These are phyloP conservation scores for Pholiota adiposa DNA, from an alignment of 1,284 basidiomycete genomes.

Conservation along the genomic window DNA sequence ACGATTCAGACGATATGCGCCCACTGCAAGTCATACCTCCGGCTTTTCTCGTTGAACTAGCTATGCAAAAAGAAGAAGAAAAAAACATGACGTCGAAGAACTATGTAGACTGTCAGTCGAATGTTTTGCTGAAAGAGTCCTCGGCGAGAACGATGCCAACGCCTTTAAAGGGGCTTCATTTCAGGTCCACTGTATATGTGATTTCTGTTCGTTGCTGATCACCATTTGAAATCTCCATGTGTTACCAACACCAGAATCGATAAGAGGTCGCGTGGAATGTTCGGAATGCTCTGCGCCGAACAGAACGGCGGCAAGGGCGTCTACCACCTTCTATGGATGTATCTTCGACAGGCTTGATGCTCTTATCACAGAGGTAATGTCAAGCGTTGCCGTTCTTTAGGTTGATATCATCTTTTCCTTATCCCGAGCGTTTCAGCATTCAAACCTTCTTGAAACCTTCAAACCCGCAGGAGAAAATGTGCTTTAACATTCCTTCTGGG, in stretches of 20 bases:
- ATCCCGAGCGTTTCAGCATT: not conserved
- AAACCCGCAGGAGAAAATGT: no score
- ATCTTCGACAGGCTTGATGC: not conserved
- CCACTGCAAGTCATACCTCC: no score
- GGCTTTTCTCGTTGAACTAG: no score
- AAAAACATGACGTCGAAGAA: no score
- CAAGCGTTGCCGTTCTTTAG: not conserved
- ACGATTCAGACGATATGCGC: no score
- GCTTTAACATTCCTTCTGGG: not conserved
- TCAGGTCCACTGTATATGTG: not conserved
- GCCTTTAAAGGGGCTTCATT: not conserved
- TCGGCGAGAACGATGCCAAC: no score
- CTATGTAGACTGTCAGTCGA: no score
- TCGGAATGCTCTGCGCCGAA: not conserved
- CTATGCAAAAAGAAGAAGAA: no score
- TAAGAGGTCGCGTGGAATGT: not conserved
- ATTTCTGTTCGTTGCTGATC: not conserved
- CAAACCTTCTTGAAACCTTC: no score
- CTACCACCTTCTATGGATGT: not conserved
- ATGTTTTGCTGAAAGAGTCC: no score
- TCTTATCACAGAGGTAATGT: not conserved
- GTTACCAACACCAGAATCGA: not conserved
- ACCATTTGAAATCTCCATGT: not conserved
- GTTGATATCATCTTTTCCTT: not conserved
- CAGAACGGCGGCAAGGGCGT: not conserved